These are phyloP conservation scores for Talaromyces sp. DNA, from an alignment of 2,329 filamentous ascomycete genomes.

Conservation along the genomic window DNA sequence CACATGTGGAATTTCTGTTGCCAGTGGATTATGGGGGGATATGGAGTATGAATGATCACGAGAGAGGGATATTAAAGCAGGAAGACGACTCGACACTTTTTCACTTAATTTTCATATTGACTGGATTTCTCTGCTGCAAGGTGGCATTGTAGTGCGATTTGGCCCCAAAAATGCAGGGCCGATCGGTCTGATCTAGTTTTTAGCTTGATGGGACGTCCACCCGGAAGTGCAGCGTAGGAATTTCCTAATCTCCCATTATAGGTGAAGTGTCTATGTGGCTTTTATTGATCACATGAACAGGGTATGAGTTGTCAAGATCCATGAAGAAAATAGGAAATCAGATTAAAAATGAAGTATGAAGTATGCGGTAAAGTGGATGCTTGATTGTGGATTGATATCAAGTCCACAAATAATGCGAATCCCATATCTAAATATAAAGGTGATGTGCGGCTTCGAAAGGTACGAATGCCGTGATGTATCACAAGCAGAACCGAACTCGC, in stretches of 20 bases:
- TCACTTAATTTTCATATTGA: not conserved
- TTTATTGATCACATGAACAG: not conserved
- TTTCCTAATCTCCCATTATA: not conserved
- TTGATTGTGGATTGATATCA: no score
- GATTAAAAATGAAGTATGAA: no score
- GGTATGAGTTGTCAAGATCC: not conserved
- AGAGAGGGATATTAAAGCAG: no score
- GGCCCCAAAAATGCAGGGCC: conserved; percentile 1
- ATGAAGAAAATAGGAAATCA: no score
- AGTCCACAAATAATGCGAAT: no score
- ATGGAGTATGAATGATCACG: no score
- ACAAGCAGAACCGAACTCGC: not conserved
- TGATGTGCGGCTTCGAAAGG: not conserved
- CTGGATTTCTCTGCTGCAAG: not conserved
- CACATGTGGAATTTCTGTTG: not conserved
- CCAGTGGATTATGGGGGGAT: no score
- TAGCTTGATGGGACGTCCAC: conserved; percentile 6
- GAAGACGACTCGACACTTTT: no score
- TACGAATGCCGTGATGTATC: conserved; percentile 7
- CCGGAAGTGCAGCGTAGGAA: not conserved
- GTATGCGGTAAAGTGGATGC: no score
- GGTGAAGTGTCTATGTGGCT: not conserved
- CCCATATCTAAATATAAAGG: no score
- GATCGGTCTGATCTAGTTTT: not conserved
- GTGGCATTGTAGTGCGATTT: not conserved